Base-by-base conservation (phyloP, 495 filamentous ascomycete genomes). In the Aspergillus sparsus region DNA sequence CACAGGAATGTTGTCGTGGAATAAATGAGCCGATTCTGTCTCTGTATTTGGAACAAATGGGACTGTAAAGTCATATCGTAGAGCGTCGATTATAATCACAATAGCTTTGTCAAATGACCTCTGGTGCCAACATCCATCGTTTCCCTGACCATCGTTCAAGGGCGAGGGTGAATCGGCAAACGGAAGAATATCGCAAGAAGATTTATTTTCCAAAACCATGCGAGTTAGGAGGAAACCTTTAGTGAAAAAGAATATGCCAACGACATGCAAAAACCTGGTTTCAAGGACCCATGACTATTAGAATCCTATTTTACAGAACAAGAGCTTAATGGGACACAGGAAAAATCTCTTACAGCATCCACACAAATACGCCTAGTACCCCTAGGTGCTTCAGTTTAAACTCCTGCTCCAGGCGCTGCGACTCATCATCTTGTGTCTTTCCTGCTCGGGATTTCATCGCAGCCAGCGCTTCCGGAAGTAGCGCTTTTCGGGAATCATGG, bases 161-260 rank as follows among this genome's bases (percentile, higher is more conserved):
- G 53, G 41, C 42, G 47, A 67, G 52, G 55, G 71, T 67, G 57
- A 54, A 54, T 77, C 71, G 16, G 80, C 77, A 45, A 89, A 82
- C 1, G 94, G 94, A 18, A 89, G 85, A 41, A 81, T 72, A 27
- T 80, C 78, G 74, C 94, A 98, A 44, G 81, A 76, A n/a, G 94
- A 98, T 68, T 91, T 91, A 59, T 93, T 82, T 53, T 93, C 88
- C 41, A 98, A 84, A 46, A 98, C 89, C 63, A 97, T 83, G 46
- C 95, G 83, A 60, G 94, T 97, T 65, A 98, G 84, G 53, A 98
- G 87, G 74, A 98, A 98, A n/a, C 94, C 94, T 71, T 89, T 91
- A 57, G 91, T 93, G 75, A 98, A 98, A 68, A 96, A 88, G 65
- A 88, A 91, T 62, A 98, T 88, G 34, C 92, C 94, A 32, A 87